These are phyloP conservation scores for Apiospora koreana DNA, from an alignment of 2,329 filamentous ascomycete species.

Conservation along the genomic window DNA sequence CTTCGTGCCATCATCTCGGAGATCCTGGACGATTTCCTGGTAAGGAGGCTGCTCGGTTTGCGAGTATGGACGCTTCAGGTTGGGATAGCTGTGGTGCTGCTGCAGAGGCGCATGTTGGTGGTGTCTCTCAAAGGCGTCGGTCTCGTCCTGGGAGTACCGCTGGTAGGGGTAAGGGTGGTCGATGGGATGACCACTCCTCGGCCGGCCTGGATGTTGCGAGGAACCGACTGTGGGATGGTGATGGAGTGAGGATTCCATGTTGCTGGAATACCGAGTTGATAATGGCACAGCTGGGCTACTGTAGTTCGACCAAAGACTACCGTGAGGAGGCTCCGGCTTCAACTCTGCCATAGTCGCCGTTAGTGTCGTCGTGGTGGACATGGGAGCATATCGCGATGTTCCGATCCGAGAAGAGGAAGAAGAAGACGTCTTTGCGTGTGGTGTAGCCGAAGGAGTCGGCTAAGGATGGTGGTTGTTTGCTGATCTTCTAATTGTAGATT, in stretches of 20 bases:
- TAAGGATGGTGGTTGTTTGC: neutral
- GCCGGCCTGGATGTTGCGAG: conserved; percentile 48
- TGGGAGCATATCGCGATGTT: conserved; percentile 49
- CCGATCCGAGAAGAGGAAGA: conserved; percentile 10
- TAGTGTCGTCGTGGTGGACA: conserved; percentile 63
- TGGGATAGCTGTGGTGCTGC: conserved; percentile 54
- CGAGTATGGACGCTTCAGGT: conserved; percentile 59
- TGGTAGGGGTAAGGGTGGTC: conserved; percentile 56
- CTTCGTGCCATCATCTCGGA: conserved; percentile 59
- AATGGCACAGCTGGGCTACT: conserved; percentile 53
- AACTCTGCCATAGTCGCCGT: conserved; percentile 65
- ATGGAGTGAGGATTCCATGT: conserved; percentile 51
- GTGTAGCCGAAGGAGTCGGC: conserved; percentile 1
- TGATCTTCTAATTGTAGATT: conserved; percentile 8
- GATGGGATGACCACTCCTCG: conserved; percentile 51
- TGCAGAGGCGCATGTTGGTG: conserved; percentile 50
- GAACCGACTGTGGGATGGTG: conserved; percentile 46
- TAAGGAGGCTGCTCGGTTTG: conserved; percentile 57
- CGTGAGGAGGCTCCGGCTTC: conserved; percentile 60
- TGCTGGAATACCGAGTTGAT: conserved; percentile 50
- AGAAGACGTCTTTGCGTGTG: conserved; percentile 6
- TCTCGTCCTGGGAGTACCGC: conserved; percentile 56
- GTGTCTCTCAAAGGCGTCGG: conserved; percentile 55
- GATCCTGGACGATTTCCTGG: conserved; percentile 62
- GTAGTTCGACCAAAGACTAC: conserved; percentile 61